These are phyloP conservation scores for Trifolium subterraneum DNA, from an alignment of 306 rosid genomes.

Conservation along the genomic window DNA sequence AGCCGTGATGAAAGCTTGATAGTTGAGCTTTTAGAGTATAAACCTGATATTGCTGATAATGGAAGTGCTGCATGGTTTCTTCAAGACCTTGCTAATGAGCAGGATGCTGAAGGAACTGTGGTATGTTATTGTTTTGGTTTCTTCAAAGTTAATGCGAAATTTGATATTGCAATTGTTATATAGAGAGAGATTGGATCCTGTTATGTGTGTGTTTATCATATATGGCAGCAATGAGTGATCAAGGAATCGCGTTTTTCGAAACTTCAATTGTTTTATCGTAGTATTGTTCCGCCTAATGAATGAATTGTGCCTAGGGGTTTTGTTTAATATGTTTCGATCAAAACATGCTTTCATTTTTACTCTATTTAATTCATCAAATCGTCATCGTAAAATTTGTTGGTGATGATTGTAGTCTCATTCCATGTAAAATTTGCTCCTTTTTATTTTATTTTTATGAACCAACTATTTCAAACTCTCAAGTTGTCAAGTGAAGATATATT, in stretches of 20 bases:
- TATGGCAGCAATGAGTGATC: background rate
- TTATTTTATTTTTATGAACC: background rate
- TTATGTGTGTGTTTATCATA: background rate
- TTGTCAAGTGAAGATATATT: background rate
- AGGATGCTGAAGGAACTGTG: constrained; percentile 78
- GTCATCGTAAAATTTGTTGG: background rate
- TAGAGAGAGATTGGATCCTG: constrained; percentile 13
- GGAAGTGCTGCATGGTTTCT: constrained; percentile 93
- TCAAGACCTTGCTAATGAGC: constrained; percentile 85
- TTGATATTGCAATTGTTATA: constrained; percentile 14
- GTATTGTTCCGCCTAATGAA: background rate
- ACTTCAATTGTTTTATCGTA: background rate
- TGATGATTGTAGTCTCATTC: too few relatives aligned
- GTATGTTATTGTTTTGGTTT: constrained; percentile 49
- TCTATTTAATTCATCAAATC: background rate
- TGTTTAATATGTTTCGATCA: constrained; percentile 10
- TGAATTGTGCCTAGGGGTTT: background rate
- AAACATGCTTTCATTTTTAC: constrained; percentile 18
- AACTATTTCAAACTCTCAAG: background rate
- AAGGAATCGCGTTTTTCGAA: background rate
- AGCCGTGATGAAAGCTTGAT: constrained; percentile 86
- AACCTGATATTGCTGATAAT: constrained; percentile 68
- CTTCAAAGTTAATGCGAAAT: background rate
- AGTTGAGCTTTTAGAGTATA: constrained; percentile 76
- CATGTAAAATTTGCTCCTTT: constrained; percentile 28